A percentile compares a stretch with the other conserved stretches of the same genome.
Conservation (phyloP, 805 yeast genomes). For the Candida easanensis region DNA sequence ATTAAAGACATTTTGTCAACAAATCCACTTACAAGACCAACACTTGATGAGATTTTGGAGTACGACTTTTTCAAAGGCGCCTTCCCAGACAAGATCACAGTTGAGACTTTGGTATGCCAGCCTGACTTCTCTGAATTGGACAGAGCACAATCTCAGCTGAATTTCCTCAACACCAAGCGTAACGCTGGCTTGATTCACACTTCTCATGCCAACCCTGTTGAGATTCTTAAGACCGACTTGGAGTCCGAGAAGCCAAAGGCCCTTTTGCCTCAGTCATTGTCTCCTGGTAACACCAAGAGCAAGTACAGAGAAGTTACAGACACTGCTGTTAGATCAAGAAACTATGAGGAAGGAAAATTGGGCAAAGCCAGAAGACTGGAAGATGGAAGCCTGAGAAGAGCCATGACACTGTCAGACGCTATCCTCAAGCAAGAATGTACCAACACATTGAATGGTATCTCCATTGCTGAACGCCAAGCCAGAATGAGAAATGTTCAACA, state of each 20-base stretch:
- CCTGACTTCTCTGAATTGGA: constrained; percentile 60
- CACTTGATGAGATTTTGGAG: constrained; percentile 71
- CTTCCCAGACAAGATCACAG: constrained; percentile 71
- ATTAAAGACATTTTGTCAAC: constrained; percentile 71
- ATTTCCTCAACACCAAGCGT: constrained; percentile 64
- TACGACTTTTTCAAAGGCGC: constrained; percentile 86
- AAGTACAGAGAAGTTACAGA: constrained; percentile 67
- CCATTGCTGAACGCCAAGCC: constrained; percentile 43
- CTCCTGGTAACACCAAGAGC: constrained; percentile 87
- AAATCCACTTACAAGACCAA: constrained; percentile 80
- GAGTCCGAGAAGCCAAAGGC: constrained; percentile 66
- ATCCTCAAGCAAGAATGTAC: constrained; percentile 44
- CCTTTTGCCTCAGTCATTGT: constrained; percentile 81
- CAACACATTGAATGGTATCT: constrained; percentile 42
- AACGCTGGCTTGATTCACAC: constrained; percentile 56
- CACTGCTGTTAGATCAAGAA: constrained; percentile 24
- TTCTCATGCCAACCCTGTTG: constrained; percentile 58
- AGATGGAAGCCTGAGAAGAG: constrained; percentile 29
- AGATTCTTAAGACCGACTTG: constrained; percentile 64
- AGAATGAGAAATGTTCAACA: constrained; percentile 32
- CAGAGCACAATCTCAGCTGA: constrained; percentile 58
- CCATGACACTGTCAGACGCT: constrained; percentile 23
- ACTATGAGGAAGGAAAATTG: constrained; percentile 33
- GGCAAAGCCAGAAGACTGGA: constrained; percentile 39
- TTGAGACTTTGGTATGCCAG: constrained; percentile 55